Evolutionary conservation across 345 rosid genomes (phyloP), one percentile per base, ranked within the genome.

Genomic region (Trapa bicornis): DNA sequence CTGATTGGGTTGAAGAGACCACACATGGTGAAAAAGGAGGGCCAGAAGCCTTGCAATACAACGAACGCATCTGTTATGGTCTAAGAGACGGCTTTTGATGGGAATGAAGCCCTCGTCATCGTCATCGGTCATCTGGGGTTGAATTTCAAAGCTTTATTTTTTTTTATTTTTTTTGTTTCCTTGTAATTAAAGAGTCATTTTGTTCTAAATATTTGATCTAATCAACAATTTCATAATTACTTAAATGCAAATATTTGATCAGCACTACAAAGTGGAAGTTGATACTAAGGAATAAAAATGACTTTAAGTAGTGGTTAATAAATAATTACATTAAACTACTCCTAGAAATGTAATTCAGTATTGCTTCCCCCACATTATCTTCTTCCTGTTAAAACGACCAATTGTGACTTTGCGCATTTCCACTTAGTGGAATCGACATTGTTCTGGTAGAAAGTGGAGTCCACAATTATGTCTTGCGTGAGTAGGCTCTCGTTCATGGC

Each of bases 21-120:
- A 56, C 74, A 71, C 69, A 69, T 71, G 69, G 22, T 65, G 17
- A 13, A 36, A 35, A 61, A 29, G 13, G 57, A 45, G 38, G 35
- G 14, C 22, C 16, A 10, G 2, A 43, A 13, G 14, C 4, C 29
- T 60, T 22, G 45, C 3, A 71, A 57, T 81, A 76, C 86, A 82
- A 14, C 78, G 88, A 82, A 14, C 78, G 88, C 17, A 84, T 64
- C 84, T 71, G 66, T 75, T 43, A 71, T 50, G 74, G 88, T 82
- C 86, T 80, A 78, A 75, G 68, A 65, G 88, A 65, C 80, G 86
- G 84, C 86, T 84, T 66, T 72, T 47, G 52, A 37, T 47, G 37
- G 36, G 29, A n/a, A 6, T 1, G 52, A 32, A 58, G 61, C 66
- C 57, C 41, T 1, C 47, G 29, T 66, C 45, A 22, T 22, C 29